Evolutionary conservation across 345 rosid genomes (phyloP), one percentile per base, ranked within the genome.

Genomic region (Eucalyptus rudis): DNA sequence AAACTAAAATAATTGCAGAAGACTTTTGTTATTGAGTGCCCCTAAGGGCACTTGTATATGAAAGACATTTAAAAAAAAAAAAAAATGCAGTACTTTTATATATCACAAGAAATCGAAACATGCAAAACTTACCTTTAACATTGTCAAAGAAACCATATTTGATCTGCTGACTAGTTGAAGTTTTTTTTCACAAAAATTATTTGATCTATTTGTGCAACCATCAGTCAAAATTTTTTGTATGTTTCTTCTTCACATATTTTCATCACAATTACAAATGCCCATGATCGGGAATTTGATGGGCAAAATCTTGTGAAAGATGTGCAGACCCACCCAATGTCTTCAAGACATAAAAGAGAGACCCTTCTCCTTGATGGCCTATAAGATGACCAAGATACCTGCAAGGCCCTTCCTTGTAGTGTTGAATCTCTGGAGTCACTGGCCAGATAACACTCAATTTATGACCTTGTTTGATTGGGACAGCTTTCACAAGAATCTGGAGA

Each of bases 301-400:
- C 64, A 40, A 25, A 88, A 88, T 86, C 88, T 81, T 56, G 86
- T 8, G 59, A 89, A 86, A 31, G 86, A 89, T 79, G 71, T 68
- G 86, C 88, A 86, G 91, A 91, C 94, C 81, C 87, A 97, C 99
- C 99, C 91, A 96, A 91, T 68, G 91, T 94, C 90, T 97, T 97
- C 94, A 96, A 92, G 94, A 96, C 92, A 86, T 94, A 92, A 92
- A 93, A 97, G 88, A 97, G 89, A 52, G 98, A 96, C 88, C 99
- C 99, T 93, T 96, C 97, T 90, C 97, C 98, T 93, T 96, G 94
- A 91, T 97, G 99, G 86, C 97, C 98, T 89, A 96, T 94, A 89
- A 97, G 96, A 91, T 97, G 99, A 87, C 95, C 91, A 89, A 97
- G 97, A 93, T 97, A 97, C 90, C 88, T 95, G 91, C 96, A 90